These are phyloP conservation scores for Aspergillus glaucus DNA, from an alignment of 2,329 filamentous ascomycete species.

Conservation along the genomic window DNA sequence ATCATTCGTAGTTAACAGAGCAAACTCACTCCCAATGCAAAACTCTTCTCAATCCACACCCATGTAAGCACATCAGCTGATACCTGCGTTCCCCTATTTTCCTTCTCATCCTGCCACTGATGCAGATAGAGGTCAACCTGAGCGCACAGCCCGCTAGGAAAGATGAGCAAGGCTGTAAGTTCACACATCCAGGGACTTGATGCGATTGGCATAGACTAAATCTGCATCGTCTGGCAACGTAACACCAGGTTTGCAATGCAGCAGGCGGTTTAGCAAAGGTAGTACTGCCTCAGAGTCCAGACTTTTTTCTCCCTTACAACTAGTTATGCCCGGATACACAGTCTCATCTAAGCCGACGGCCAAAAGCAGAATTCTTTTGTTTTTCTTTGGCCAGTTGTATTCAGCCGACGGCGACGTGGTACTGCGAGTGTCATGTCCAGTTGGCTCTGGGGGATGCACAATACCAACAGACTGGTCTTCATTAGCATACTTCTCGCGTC, in stretches of 20 bases:
- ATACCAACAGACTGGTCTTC: neutral
- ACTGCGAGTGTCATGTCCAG: neutral
- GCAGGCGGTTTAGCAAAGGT: neutral
- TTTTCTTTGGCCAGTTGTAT: neutral
- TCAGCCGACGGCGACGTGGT: neutral
- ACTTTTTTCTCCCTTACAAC: neutral
- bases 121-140: no score
- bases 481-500: neutral
- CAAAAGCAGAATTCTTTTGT: neutral
- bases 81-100: no score
- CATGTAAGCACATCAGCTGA: no score
- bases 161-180: no score
- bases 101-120: no score
- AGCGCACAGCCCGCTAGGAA: no score
- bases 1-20: no score
- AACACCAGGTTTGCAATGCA: neutral
- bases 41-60: no score
- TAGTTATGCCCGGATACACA: neutral
- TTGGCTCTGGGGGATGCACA: neutral
- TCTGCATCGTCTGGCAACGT: neutral
- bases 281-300: neutral
- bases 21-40: no score
- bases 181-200: neutral
- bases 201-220: neutral
- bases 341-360: conserved; percentile 3